Evolutionary conservation across 768 basidiomycete species (phyloP).

Genomic region (Boletus reticulatus): DNA sequence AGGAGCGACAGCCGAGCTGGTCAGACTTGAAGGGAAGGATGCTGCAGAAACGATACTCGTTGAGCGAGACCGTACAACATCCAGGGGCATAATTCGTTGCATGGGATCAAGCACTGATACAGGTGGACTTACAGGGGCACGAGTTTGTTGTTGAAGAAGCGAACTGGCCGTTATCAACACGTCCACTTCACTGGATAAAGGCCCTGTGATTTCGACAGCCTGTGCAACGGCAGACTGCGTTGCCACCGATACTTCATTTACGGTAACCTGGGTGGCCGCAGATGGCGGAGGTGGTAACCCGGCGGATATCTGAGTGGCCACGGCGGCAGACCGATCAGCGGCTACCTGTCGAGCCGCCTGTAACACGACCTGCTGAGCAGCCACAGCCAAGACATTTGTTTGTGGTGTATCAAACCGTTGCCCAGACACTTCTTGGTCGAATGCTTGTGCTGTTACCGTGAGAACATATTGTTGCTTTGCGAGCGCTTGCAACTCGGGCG

Average conservation of each 20-base stretch:
- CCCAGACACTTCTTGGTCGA: constrained; percentile 66
- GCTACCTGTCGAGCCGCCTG: constrained; percentile 67
- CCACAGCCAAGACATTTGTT: constrained; percentile 60
- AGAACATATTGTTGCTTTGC: constrained; percentile 82
- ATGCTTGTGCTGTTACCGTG: constrained; percentile 67
- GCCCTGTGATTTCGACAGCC: constrained; percentile 75
- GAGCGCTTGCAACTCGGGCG: constrained; percentile 59
- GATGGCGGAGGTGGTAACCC: constrained; percentile 35
- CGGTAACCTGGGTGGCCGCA: constrained; percentile 44
- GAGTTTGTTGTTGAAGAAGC: constrained; percentile 46
- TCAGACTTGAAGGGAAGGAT: constrained; percentile 25
- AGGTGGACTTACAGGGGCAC: constrained; percentile 26
- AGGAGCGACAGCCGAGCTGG: constrained; percentile 18
- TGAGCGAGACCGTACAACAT: constrained; percentile 36
- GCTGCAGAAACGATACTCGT: constrained; percentile 28
- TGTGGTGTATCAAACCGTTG: constrained; percentile 48
- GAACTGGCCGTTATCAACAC: constrained; percentile 70
- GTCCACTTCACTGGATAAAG: constrained; percentile 73
- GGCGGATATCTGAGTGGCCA: constrained; percentile 38
- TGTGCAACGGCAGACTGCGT: constrained; percentile 80
- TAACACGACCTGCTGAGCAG: constrained; percentile 79
- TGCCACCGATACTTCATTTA: constrained; percentile 55
- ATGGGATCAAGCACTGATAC: constrained; percentile 24
- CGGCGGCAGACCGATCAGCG: constrained; percentile 47
- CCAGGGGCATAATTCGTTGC: constrained; percentile 25